Evolutionary conservation across 1,284 basidiomycete species (phyloP).

Genomic region (Moniliophthora roreri): DNA sequence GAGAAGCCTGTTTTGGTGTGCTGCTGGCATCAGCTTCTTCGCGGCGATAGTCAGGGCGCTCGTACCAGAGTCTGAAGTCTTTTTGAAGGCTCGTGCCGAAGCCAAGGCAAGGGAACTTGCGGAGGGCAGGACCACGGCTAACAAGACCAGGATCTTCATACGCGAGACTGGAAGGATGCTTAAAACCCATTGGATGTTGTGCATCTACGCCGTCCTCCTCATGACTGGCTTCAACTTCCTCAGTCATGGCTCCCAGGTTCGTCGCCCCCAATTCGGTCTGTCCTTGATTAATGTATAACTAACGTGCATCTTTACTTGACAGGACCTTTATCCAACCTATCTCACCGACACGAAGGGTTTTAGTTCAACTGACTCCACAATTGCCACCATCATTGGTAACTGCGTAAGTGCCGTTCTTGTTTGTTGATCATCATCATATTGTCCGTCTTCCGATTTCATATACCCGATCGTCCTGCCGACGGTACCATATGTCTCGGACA

Average conservation of each 20-base stretch:
- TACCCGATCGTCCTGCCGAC: no score
- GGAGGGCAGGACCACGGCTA: conserved; percentile 34
- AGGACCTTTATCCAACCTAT: conserved; percentile 83
- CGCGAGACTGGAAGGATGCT: conserved; percentile 76
- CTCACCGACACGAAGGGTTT: conserved; percentile 64
- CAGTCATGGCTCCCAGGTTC: conserved; percentile 78
- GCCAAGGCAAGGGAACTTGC: conserved; percentile 39
- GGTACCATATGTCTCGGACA: no score
- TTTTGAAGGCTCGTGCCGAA: conserved; percentile 41
- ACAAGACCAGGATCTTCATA: conserved; percentile 75
- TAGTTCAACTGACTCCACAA: conserved; percentile 58
- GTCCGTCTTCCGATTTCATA: no score
- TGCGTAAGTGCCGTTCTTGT: conserved; percentile 55
- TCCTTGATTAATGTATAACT: not conserved
- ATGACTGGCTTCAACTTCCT: conserved; percentile 94
- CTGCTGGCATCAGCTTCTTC: conserved; percentile 55
- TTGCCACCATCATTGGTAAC: conserved; percentile 92
- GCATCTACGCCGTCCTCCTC: conserved; percentile 80
- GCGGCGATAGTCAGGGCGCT: conserved; percentile 56
- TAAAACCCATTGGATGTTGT: conserved; percentile 81
- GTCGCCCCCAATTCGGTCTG: conserved; percentile 9
- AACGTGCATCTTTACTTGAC: not conserved
- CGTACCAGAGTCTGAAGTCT: conserved; percentile 67
- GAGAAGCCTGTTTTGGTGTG: conserved; percentile 51
- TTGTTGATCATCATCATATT: not conserved